Conservation (phyloP, 495 filamentous ascomycete genomes). For the Aspergillus incahuasiensis region DNA sequence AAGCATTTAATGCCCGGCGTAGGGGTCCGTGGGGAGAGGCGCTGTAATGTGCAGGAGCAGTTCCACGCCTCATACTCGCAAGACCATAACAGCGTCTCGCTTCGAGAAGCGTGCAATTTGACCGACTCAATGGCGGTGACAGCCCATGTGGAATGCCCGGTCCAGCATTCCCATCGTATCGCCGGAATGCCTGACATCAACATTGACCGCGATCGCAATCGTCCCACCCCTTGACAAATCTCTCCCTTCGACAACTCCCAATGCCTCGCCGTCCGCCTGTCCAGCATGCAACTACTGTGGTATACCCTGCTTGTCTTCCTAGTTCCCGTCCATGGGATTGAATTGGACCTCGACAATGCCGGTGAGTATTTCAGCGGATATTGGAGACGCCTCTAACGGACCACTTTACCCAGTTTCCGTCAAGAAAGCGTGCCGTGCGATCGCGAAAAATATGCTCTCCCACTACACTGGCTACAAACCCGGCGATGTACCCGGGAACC, state of each 20-base stretch:
- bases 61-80: no score
- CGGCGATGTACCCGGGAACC: slow-evolving; percentile 65
- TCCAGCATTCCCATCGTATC: neutral
- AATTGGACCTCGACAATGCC: slow-evolving; percentile 17
- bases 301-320: slow-evolving; percentile 10
- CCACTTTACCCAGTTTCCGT: slow-evolving; percentile 51
- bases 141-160: neutral
- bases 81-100: no score
- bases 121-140: neutral
- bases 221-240: neutral
- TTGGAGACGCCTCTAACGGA: no score
- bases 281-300: slow-evolving; percentile 18
- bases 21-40: no score
- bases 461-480: slow-evolving; percentile 70
- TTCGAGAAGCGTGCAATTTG: no score
- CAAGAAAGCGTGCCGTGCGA: slow-evolving; percentile 37
- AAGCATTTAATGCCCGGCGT: no score
- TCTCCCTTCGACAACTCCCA: neutral
- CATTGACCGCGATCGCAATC: neutral
- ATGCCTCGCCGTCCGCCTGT: neutral
- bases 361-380: slow-evolving; percentile 9
- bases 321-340: slow-evolving; percentile 17
- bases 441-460: slow-evolving; percentile 46
- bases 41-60: no score
- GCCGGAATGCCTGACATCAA: neutral